Conservation (phyloP, 2,329 filamentous ascomycete genomes). For the Chaetomiaceae sp. region DNA sequence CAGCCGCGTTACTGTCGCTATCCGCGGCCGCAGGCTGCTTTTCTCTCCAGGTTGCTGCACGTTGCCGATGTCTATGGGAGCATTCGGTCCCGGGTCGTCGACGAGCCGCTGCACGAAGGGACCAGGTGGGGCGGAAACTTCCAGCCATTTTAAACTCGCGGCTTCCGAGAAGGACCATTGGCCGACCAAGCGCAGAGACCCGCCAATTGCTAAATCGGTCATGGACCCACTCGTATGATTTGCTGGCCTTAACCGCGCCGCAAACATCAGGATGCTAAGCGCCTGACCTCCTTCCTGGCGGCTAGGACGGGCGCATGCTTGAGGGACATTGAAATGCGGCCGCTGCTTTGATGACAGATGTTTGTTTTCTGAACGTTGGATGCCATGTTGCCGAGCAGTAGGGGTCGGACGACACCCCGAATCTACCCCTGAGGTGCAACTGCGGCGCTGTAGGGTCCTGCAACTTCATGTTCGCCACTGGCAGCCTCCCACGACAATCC, state of each 20-base stretch:
- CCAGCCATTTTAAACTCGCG: too few relatives aligned
- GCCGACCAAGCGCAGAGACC: too few relatives aligned
- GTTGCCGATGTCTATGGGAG: background rate
- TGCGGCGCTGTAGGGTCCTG: background rate
- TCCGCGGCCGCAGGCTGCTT: background rate
- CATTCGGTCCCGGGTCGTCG: background rate
- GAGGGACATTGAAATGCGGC: background rate
- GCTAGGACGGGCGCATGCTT: conserved; percentile 5
- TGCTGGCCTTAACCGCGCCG: too few relatives aligned
- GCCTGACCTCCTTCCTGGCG: background rate
- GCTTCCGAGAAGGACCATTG: too few relatives aligned
- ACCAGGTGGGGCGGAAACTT: too few relatives aligned
- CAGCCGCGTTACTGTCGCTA: background rate
- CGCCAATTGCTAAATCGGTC: too few relatives aligned
- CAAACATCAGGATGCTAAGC: background rate
- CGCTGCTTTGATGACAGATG: background rate
- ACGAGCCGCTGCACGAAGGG: conserved; percentile 14
- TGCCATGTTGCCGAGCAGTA: too few relatives aligned
- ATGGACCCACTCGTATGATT: too few relatives aligned
- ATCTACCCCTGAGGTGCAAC: too few relatives aligned
- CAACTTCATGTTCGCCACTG: background rate
- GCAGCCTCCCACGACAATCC: background rate
- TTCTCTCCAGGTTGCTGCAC: background rate
- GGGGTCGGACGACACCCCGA: too few relatives aligned
- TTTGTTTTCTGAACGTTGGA: too few relatives aligned